Evolutionary conservation across 805 yeast species (phyloP), one percentile per base, ranked within the genome.

Genomic region (Cyberlindnera bimundalis): DNA sequence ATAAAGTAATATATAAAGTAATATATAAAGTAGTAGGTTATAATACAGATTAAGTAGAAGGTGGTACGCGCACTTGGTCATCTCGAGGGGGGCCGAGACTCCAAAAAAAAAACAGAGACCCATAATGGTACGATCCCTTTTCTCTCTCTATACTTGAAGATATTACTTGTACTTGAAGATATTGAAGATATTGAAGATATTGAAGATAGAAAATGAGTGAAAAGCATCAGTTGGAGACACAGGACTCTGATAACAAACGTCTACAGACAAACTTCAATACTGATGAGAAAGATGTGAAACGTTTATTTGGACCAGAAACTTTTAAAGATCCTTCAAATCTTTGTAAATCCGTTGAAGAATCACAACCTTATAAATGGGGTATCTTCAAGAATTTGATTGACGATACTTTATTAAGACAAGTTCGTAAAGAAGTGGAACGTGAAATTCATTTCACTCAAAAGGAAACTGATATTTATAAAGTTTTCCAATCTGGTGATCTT

Each of bases 391-490:
- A 79, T 25, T 66, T 93, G 34, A 71, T 93, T 29, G 78, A 90
- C 58, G 96, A 91, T 49, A 76, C 79, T 2, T 65, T 95, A 28
- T 65, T 93, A 39, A 68, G 93, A 47, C 73, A 75, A 23, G 98
- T 95, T 2, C 74, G 98, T 36, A 76, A 77, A 42, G 99, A 93
- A 61, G 89, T 95, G 19, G 74, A 86, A 49, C 65, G 71, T 3
- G 84, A 89, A 55, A 82, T 93, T 46, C 93, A 86, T 32, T 93
- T 95, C 69, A 89, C 98, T 9, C 79, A 81, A 52, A 93, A 95
- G 62, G 99, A 95, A 62, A 93, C 99, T 0, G 99, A 93, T 59
- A 93, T 93, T 48, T 93, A 93, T 64, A 90, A 87, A 61, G 96
- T 91, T 23, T 80, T 65, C 66, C 97, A 81, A 68, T 85, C 78